Evolutionary conservation across 441 rosid species (phyloP).

Genomic region (Jatropha podagrica): DNA sequence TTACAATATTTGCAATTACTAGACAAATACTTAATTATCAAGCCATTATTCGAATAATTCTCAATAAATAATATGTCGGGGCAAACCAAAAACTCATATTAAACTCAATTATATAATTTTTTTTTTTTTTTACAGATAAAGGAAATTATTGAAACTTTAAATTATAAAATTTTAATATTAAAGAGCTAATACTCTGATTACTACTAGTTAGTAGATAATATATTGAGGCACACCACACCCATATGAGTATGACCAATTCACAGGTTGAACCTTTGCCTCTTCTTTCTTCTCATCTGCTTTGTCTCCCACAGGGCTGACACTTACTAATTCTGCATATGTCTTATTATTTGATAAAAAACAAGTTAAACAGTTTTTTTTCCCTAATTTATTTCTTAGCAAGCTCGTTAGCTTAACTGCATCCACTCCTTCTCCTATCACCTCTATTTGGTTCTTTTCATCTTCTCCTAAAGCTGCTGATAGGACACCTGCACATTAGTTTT

Average conservation of each 20-base stretch:
- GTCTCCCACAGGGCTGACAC: neutral
- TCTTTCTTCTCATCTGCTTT: neutral
- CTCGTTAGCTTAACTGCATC: conserved; percentile 24
- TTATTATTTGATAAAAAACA: neutral
- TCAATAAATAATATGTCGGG: no score
- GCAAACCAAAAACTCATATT: no score
- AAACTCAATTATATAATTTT: no score
- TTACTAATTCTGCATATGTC: neutral
- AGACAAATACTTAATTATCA: no score
- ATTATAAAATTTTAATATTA: no score
- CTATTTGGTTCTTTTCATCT: conserved; percentile 22
- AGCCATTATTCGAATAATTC: no score
- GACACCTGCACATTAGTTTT: conserved; percentile 24
- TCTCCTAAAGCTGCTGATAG: conserved; percentile 26
- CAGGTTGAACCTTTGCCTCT: neutral
- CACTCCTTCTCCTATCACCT: conserved; percentile 24
- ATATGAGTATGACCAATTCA: neutral
- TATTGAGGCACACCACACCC: neutral
- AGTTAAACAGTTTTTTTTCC: neutral
- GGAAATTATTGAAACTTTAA: no score
- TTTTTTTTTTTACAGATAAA: no score
- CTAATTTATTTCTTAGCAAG: conserved; percentile 27
- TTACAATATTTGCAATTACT: no score
- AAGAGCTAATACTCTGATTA: no score
- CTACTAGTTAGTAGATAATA: neutral